A percentile compares a stretch with the other conserved stretches of the same genome.
These are phyloP conservation scores for Parachaetomium inaequale DNA, from an alignment of 495 filamentous ascomycete genomes.

Conservation along the genomic window DNA sequence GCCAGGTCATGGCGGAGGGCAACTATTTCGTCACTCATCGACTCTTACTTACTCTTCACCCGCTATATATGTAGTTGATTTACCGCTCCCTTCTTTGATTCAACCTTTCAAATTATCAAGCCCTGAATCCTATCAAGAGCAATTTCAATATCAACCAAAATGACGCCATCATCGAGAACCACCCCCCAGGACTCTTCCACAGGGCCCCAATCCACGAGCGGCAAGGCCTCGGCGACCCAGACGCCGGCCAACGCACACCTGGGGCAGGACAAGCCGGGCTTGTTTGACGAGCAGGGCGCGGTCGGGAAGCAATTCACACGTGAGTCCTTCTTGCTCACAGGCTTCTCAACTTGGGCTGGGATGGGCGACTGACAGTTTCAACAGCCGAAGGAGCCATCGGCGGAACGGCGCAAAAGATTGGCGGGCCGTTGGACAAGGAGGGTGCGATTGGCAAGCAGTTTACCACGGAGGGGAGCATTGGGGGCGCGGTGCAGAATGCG, in stretches of 20 bases:
- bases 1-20: background rate
- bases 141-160: background rate
- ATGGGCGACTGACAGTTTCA: background rate
- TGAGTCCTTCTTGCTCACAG: no score
- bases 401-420: constrained; percentile 48
- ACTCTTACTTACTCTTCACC: no score
- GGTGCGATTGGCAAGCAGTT: constrained; percentile 51
- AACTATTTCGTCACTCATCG: background rate
- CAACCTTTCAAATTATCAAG: background rate
- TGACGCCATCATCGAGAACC: constrained; percentile 1
- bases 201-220: constrained; percentile 25
- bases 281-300: constrained; percentile 35
- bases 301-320: constrained; percentile 41
- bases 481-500: constrained; percentile 42
- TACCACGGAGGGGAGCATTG: constrained; percentile 45
- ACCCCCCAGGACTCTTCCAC: constrained; percentile 17
- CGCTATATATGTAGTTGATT: background rate
- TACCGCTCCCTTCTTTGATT: background rate
- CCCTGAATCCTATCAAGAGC: background rate
- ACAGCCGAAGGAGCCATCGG: constrained; percentile 50
- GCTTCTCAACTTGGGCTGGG: no score
- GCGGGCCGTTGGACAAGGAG: constrained; percentile 51
- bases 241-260: constrained; percentile 26
- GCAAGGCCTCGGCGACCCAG: constrained; percentile 17
- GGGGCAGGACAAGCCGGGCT: constrained; percentile 26